Conservation (phyloP, 2,329 filamentous ascomycete species). For the Paracamarosporium sp. region DNA sequence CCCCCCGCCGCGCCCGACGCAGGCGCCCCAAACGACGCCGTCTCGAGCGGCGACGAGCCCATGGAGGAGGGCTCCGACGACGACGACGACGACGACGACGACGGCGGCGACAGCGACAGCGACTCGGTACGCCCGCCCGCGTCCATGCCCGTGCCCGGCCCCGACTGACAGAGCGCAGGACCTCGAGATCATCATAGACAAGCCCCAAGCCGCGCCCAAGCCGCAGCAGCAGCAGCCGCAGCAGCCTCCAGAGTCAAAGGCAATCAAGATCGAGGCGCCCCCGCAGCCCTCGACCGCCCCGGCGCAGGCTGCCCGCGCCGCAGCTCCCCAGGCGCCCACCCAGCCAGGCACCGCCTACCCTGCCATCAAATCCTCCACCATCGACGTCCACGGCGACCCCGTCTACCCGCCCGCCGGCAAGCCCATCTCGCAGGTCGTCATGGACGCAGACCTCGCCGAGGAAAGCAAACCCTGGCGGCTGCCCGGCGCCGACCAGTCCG, state of each 20-base stretch:
- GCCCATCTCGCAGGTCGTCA: conserved; percentile 67
- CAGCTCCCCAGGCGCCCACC: conserved; percentile 29
- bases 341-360: conserved; percentile 58
- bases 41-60: conserved; percentile 49
- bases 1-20: not conserved
- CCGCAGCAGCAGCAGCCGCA: conserved; percentile 40
- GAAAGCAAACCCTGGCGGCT: conserved; percentile 92
- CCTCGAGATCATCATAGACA: conserved; percentile 61
- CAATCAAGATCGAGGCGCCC: conserved; percentile 46
- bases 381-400: conserved; percentile 85
- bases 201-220: conserved; percentile 49
- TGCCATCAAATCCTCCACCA: conserved; percentile 74
- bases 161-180: conserved; percentile 49
- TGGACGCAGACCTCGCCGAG: conserved; percentile 65
- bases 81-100: conserved; percentile 54
- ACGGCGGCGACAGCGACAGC: conserved; percentile 54
- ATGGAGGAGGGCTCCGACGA: conserved; percentile 54
- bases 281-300: conserved; percentile 30
- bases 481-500: conserved; percentile 90
- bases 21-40: conserved; percentile 30
- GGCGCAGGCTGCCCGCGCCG: conserved; percentile 20
- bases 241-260: conserved; percentile 41
- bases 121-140: conserved; percentile 44
- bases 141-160: conserved; percentile 11
- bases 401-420: conserved; percentile 76